Base-by-base conservation (phyloP, 1,139 yeast genomes). In the Debaryomyces subglobosus region DNA sequence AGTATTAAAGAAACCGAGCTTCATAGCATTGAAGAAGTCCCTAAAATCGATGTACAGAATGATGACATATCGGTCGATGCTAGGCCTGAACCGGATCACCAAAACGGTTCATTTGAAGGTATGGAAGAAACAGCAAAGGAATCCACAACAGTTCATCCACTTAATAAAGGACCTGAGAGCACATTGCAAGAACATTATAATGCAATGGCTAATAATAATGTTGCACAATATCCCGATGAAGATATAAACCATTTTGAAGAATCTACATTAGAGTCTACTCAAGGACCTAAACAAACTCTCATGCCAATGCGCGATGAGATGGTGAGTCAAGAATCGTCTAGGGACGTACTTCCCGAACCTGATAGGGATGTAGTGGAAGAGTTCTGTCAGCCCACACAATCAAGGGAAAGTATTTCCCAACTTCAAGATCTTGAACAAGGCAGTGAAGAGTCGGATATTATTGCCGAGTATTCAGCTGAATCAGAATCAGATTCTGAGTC, bases 21-120 rank as follows among this genome's bases (percentile, higher is more conserved):
- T 20, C 43, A 40, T 21, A 40, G 43, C 10, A 40, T 40, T 30
- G 43, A 40, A 30, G 43, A 40, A 13, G 20, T 40, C 8, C 43
- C 43, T 7, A 24, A n/a, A 33, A 32, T 23, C 9, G 25, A 30
- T 13, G 43, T 30, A 6, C 39, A 32, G 8, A 37, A 27, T 13
- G 16, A n/a, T 27, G 36, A 43, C 20, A 13, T 27, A 3, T 7
- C 30, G 21, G 13, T n/a, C 7, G 13, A 32, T 9, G n/a, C 13
- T 7, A 16, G 9, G 15, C 13, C 10, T 8, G 32, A 9, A 15
- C 18, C 16, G 16, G 41, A n/a, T 2, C n/a, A 18, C 6, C 25
- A 40, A 33, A 20, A 40, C 3, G 12, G 4, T 12, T 15, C 20
- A 18, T 8, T 9, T 9, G 18, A 16, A 9, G 3, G 20, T 5